These are phyloP conservation scores for Dactylellina cionopaga DNA, from an alignment of 2,329 filamentous ascomycete genomes.

Conservation along the genomic window DNA sequence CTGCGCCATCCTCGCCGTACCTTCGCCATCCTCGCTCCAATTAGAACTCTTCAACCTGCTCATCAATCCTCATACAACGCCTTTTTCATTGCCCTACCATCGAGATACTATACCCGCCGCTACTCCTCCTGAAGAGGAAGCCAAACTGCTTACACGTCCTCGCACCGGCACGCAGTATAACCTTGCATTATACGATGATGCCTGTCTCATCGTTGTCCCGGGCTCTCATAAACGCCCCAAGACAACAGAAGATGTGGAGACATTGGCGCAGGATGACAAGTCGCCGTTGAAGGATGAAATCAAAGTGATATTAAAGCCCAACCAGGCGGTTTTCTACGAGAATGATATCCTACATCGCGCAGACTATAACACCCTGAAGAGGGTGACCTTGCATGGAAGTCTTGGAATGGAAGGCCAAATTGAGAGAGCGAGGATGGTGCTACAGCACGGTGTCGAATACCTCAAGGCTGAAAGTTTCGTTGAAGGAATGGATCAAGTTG, in stretches of 20 bases:
- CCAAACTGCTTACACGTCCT: conserved; percentile 28
- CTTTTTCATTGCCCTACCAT: conserved; percentile 50
- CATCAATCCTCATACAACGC: conserved; percentile 51
- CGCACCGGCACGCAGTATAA: conserved; percentile 53
- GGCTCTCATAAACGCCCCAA: conserved; percentile 52
- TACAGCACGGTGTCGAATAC: conserved; percentile 52
- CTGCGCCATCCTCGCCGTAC: conserved; percentile 26
- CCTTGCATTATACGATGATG: conserved; percentile 51
- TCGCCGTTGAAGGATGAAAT: conserved; percentile 40
- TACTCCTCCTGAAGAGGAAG: conserved; percentile 40
- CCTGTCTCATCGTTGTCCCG: conserved; percentile 52
- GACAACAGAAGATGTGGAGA: conserved; percentile 39
- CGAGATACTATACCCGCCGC: conserved; percentile 49
- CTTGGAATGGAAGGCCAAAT: conserved; percentile 39
- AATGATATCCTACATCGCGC: conserved; percentile 52
- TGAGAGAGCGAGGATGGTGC: conserved; percentile 46
- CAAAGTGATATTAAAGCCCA: conserved; percentile 48
- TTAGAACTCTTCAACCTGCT: conserved; percentile 53
- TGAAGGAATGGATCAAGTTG: conserved; percentile 30
- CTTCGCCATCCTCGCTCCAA: conserved; percentile 36
- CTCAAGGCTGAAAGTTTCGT: conserved; percentile 33
- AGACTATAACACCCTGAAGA: conserved; percentile 45
- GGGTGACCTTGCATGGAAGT: conserved; percentile 50
- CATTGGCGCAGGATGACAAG: conserved; percentile 33
- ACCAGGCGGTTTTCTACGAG: conserved; percentile 53